Base-by-base conservation (phyloP, 495 filamentous ascomycete genomes). In the Bacidia gigantensis region DNA sequence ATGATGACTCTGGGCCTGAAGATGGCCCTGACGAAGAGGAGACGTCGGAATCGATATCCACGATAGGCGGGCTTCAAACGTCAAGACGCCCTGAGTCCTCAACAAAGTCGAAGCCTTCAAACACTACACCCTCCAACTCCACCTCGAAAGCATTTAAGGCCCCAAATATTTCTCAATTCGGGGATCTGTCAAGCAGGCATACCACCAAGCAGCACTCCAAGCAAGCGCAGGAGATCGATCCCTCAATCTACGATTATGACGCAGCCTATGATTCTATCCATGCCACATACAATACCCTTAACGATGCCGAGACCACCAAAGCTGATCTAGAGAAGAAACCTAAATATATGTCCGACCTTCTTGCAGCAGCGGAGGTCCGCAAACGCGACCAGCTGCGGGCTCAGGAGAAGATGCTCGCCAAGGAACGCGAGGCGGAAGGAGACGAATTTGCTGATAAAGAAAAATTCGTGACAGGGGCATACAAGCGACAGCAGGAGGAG, bases 361-460 rank as follows among this genome's bases (percentile, higher is more conserved):
- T 95, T 20, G 78, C 80, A 11, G 86, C 87, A 1, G 88, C 92
- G 1, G 86, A 89, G 53, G 65, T 87, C 26, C 81, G 93, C 26
- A 95, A 96, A 66, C 84, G 88, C 23, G 92, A 96, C 67, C 80
- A 86, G 46, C 70, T 86, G 29, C 81, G 93, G 9, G 92, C 92
- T 12, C 82, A 87, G 56, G 92, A 98, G 64, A 86, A 87, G 62
- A 72, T 87, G 64, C 70, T 97, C 25, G 81, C 86, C 58, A 81
- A 81, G 43, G 93, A 98, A 64, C 79, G 92, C 32, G 93, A 90
- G 57, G 84, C 81, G 0, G 92, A 98, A 67, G 92, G 92, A 10
- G 93, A 95, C 12, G 87, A 89, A 66, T 96, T 87, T 61, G 84
- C 79, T 0, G 93, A 92, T 55, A 98, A 95, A 66, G 93, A 97